Evolutionary conservation across 768 basidiomycete species (phyloP).

Genomic region (Gyrodon lividus): DNA sequence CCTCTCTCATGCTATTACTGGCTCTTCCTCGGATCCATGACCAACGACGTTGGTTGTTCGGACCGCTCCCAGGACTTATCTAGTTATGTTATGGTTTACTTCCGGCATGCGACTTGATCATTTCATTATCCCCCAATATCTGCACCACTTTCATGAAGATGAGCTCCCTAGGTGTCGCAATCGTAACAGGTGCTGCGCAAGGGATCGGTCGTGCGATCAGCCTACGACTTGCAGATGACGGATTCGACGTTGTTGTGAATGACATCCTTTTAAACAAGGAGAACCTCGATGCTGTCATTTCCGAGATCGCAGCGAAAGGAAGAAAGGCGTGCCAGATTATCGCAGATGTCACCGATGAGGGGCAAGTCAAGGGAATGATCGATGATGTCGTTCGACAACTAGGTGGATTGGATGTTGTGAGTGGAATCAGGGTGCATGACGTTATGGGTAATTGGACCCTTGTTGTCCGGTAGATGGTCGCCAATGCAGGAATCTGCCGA

Average conservation of each 20-base stretch:
- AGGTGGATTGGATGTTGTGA: no score
- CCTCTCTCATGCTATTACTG: no score
- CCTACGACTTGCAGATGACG: constrained; percentile 41
- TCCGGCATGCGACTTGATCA: no score
- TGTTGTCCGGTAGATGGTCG: constrained; percentile 8
- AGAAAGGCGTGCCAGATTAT: background rate
- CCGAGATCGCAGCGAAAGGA: background rate
- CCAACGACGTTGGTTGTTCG: no score
- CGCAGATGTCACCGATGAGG: constrained; percentile 6
- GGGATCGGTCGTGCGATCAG: constrained; percentile 53
- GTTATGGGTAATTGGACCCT: no score
- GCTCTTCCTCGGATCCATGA: no score
- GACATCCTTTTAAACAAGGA: constrained; percentile 30
- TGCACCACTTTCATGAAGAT: no score
- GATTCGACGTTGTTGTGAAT: constrained; percentile 47
- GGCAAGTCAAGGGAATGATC: constrained; percentile 14
- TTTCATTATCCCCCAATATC: no score
- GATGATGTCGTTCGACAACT: constrained; percentile 2
- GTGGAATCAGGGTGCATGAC: no score
- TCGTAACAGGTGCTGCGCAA: constrained; percentile 44
- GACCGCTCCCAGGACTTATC: no score
- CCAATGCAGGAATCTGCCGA: constrained; percentile 13
- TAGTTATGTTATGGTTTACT: no score
- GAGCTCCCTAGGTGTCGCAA: constrained; percentile 28
- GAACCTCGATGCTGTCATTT: constrained; percentile 3